phyloP scores from a whole-genome alignment of 2,329 filamentous ascomycete genomes.

The Trichoderma oligosporum region DNA sequence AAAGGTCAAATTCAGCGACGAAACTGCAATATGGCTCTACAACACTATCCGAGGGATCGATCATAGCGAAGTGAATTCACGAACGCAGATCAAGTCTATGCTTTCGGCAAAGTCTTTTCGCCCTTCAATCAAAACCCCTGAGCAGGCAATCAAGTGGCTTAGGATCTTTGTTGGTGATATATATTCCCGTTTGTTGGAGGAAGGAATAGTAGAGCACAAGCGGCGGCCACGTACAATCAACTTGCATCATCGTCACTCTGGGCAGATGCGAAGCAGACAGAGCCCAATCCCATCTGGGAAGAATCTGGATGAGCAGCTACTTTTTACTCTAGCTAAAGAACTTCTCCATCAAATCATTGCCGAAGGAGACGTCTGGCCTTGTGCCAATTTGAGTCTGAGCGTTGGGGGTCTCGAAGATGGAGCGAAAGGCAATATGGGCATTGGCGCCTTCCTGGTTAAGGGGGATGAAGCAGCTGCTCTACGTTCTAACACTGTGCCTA shows the following conservation, averaged over 20 bases:
- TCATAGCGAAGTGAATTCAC: slow-evolving; percentile 78
- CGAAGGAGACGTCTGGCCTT: slow-evolving; percentile 83
- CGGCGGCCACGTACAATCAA: slow-evolving; percentile 82
- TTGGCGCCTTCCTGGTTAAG: slow-evolving; percentile 79
- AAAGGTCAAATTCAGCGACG: slow-evolving; percentile 73
- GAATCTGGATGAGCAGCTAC: slow-evolving; percentile 63
- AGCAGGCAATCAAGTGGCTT: slow-evolving; percentile 81
- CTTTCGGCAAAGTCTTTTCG: slow-evolving; percentile 93
- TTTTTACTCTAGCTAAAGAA: slow-evolving; percentile 73
- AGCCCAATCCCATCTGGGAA: slow-evolving; percentile 73
- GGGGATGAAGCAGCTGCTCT: slow-evolving; percentile 57
- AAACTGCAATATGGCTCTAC: slow-evolving; percentile 82
- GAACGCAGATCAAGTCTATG: slow-evolving; percentile 96
- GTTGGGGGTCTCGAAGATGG: slow-evolving; percentile 93
- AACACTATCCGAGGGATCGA: slow-evolving; percentile 83
- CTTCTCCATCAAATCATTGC: slow-evolving; percentile 73
- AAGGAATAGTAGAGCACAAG: slow-evolving; percentile 83
- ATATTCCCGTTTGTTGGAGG: slow-evolving; percentile 81
- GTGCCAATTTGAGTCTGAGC: slow-evolving; percentile 81
- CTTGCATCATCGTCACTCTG: slow-evolving; percentile 72
- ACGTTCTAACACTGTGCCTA: slow-evolving; percentile 25
- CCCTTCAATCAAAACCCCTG: slow-evolving; percentile 71
- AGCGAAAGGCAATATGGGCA: slow-evolving; percentile 76
- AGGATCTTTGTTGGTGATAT: slow-evolving; percentile 91
- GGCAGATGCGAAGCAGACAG: slow-evolving; percentile 71